Base-by-base conservation (phyloP, 352 stramenopile species). In the Phytophthora sp. region DNA sequence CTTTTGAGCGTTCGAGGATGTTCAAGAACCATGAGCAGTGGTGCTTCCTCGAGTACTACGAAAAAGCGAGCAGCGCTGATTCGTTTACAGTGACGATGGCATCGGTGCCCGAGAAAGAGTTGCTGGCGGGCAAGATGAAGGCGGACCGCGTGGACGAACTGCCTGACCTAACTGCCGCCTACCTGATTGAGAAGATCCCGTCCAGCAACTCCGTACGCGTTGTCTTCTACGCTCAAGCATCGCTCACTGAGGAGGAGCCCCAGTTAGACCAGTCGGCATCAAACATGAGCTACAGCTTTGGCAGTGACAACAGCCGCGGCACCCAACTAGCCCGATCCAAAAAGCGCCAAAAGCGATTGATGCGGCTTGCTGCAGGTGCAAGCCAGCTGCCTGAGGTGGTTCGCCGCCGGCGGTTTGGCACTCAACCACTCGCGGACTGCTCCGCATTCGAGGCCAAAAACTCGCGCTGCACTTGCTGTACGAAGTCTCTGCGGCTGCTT, bases 401-500 rank as follows among this genome's bases (percentile, higher is more conserved):
- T 12, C 78, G 77, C 1, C 70, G 84, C 15, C 79, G 77, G 0
- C 79, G 84, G 6, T 77, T 92, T 26, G 81, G 79, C 17, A 67
- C 73, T 4, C 83, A 91, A 53, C 69, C 72, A 30, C 70, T 92
- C 2, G 73, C 82, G 0, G 69, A 90, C 57, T 69, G 56, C 30
- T 65, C 52, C n/a, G 43, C 74, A 0, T 74, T 89, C 42, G 60
- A 79, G 10, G 66, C 71, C 5, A 79, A 62, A 13, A 92, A 89
- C 65, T 61, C 66, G 5, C 72, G 67, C 23, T 92, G 83, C 45
- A 79, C 82, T 24, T 82, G 74, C 55, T 92, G 83, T 32, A 77
- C 72, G 10, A 83, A 79, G 53, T 76, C 65, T 17, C 56, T 91
- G 8, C 62, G 54, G 4, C 44, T 76, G n/a, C 57, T 72, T 24